Evolutionary conservation across 257 asterid genomes (phyloP).

Genomic region (Solanum clarkiae): DNA sequence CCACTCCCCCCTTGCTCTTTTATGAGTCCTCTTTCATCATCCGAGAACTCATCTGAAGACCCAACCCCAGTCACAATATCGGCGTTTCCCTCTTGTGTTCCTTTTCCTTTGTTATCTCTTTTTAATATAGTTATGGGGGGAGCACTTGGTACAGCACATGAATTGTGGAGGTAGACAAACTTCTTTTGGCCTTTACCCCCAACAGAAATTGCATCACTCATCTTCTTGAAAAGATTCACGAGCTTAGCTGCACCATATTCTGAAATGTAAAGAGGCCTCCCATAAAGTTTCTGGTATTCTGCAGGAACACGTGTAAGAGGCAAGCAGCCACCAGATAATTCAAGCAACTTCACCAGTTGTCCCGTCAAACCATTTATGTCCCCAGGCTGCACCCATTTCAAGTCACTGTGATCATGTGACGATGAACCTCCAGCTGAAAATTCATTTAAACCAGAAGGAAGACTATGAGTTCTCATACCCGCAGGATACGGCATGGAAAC

Average conservation of each 20-base stretch:
- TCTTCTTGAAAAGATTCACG: slow-evolving; percentile 58
- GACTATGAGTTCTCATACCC: slow-evolving; percentile 25
- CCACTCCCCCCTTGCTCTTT: slow-evolving; percentile 15
- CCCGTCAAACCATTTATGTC: slow-evolving; percentile 69
- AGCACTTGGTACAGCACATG: slow-evolving; percentile 24
- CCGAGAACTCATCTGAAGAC: slow-evolving; percentile 61
- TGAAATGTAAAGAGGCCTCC: slow-evolving; percentile 72
- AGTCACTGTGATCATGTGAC: slow-evolving; percentile 24
- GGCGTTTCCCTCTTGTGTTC: slow-evolving; percentile 21
- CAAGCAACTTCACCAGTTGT: slow-evolving; percentile 71
- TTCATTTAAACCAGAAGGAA: slow-evolving; percentile 31
- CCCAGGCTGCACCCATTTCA: slow-evolving; percentile 78
- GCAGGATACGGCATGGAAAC: slow-evolving; percentile 20
- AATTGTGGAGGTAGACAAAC: slow-evolving; percentile 33
- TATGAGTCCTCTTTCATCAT: slow-evolving; percentile 36
- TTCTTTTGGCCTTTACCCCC: slow-evolving; percentile 52
- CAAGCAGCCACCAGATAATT: slow-evolving; percentile 55
- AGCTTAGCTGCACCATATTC: slow-evolving; percentile 66
- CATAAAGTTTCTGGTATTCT: slow-evolving; percentile 63
- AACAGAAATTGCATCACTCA: slow-evolving; percentile 44
- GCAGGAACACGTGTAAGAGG: slow-evolving; percentile 50
- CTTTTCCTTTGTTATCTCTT: slow-evolving; percentile 46
- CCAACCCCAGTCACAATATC: slow-evolving; percentile 20
- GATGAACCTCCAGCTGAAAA: slow-evolving; percentile 19
- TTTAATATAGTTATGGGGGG: slow-evolving; percentile 20